Percentiles rank a stretch among this genome's conserved stretches.
Evolutionary conservation across 306 rosid species (phyloP).

Genomic region (Purshia tridentata): DNA sequence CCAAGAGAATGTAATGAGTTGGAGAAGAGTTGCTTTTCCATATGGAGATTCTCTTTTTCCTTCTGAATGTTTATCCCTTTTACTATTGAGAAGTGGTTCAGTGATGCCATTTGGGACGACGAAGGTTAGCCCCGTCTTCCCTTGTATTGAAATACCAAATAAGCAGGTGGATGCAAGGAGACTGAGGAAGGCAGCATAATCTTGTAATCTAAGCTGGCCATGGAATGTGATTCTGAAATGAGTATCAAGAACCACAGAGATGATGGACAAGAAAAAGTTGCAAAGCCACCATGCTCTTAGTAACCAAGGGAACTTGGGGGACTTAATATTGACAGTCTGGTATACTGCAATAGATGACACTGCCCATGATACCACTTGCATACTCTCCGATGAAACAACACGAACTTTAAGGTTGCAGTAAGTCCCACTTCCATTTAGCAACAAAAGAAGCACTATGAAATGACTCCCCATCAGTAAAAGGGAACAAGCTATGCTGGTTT

Average conservation of each 20-base stretch:
- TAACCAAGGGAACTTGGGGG: constrained; percentile 60
- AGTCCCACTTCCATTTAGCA: constrained; percentile 46
- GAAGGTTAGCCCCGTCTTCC: constrained; percentile 53
- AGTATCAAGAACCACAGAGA: constrained; percentile 38
- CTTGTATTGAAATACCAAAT: constrained; percentile 53
- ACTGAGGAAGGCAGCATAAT: constrained; percentile 54
- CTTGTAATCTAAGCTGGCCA: constrained; percentile 36
- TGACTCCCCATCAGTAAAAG: constrained; percentile 42
- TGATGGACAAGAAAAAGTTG: constrained; percentile 48
- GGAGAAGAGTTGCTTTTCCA: constrained; percentile 59
- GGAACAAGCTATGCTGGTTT: constrained; percentile 50
- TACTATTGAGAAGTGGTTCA: constrained; percentile 64
- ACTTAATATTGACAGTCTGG: constrained; percentile 29
- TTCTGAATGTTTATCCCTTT: constrained; percentile 33
- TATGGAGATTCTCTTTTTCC: constrained; percentile 51
- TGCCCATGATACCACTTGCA: constrained; percentile 54
- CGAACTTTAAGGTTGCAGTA: constrained; percentile 41
- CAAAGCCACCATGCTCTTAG: constrained; percentile 86
- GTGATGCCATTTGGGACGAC: constrained; percentile 33
- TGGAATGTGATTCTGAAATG: constrained; percentile 33
- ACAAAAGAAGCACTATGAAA: constrained; percentile 35
- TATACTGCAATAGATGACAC: constrained; percentile 39
- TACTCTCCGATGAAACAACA: constrained; percentile 53
- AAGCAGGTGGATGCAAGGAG: constrained; percentile 57
- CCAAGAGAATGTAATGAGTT: constrained; percentile 86